Evolutionary conservation across 257 asterid genomes (phyloP).

Genomic region (Primulina tabacum): DNA sequence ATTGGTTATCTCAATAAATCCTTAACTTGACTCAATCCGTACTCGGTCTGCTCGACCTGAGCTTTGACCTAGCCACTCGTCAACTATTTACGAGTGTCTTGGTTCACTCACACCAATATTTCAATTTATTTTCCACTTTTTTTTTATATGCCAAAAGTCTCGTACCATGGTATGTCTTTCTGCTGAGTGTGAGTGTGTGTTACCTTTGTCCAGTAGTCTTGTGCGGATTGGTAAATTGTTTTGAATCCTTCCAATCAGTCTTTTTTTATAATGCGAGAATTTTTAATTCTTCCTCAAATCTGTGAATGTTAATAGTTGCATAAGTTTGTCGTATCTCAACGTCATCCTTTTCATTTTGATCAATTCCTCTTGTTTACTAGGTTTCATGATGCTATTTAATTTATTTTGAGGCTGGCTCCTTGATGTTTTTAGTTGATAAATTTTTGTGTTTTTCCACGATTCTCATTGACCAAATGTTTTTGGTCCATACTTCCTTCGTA

Average conservation of each 20-base stretch:
- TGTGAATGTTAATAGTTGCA: too few relatives aligned
- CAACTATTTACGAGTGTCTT: background rate
- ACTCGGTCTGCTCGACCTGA: background rate
- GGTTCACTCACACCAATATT: background rate
- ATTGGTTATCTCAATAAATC: too few relatives aligned
- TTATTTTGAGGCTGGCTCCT: conserved; percentile 4
- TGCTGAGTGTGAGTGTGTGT: background rate
- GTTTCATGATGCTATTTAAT: conserved; percentile 5
- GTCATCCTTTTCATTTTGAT: too few relatives aligned
- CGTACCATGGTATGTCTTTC: background rate
- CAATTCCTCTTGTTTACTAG: background rate
- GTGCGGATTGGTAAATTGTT: background rate
- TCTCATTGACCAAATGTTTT: background rate
- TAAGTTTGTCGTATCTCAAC: too few relatives aligned
- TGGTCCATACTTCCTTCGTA: conserved; percentile 1
- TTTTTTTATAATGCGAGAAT: background rate
- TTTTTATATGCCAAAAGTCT: background rate
- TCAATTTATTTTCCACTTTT: background rate
- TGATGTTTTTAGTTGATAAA: conserved; percentile 12
- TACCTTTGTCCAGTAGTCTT: conserved; percentile 3
- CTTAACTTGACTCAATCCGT: too few relatives aligned
- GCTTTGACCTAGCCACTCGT: background rate
- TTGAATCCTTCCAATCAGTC: background rate
- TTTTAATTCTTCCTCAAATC: background rate
- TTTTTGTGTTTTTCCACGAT: background rate